A percentile compares a stretch with the other conserved stretches of the same genome.
Conservation (phyloP, 768 basidiomycete species). For the Aureoboletus auriporus region DNA sequence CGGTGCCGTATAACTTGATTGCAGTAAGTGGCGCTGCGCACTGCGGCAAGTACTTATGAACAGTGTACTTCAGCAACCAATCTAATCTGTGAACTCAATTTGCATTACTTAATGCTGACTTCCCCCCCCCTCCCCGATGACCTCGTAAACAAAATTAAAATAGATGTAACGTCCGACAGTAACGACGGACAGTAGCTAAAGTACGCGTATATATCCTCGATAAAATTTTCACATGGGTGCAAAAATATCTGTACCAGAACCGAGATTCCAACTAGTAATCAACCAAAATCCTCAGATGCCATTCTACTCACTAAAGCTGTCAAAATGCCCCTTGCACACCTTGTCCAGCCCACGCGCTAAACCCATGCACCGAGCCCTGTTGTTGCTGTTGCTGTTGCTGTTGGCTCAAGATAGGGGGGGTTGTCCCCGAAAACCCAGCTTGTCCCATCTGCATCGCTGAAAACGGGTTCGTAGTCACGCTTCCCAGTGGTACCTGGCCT, state of each 20-base stretch:
- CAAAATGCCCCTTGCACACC: constrained; percentile 15
- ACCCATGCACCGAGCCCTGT: constrained; percentile 11
- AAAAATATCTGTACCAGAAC: no score
- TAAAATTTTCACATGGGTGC: not conserved
- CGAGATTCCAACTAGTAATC: no score
- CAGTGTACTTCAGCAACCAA: no score
- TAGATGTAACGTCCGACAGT: not conserved
- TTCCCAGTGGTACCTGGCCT: constrained; percentile 23
- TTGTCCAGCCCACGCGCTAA: constrained; percentile 17
- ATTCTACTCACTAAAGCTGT: not conserved
- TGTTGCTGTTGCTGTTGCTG: constrained; percentile 21
- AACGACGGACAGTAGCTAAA: not conserved
- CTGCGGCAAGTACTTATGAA: no score
- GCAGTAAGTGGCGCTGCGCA: no score
- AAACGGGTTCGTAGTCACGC: constrained; percentile 14
- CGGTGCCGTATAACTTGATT: no score
- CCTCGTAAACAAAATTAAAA: not conserved
- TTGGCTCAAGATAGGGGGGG: constrained; percentile 24
- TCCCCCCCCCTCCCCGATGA: no score
- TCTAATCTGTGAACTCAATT: no score
- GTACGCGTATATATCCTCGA: not conserved
- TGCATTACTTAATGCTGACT: no score
- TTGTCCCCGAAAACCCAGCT: constrained; percentile 17
- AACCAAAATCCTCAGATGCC: no score
- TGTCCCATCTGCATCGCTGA: constrained; percentile 12